Base-by-base conservation (phyloP, 2,329 filamentous ascomycete genomes). In the Aspergillus terreus region DNA sequence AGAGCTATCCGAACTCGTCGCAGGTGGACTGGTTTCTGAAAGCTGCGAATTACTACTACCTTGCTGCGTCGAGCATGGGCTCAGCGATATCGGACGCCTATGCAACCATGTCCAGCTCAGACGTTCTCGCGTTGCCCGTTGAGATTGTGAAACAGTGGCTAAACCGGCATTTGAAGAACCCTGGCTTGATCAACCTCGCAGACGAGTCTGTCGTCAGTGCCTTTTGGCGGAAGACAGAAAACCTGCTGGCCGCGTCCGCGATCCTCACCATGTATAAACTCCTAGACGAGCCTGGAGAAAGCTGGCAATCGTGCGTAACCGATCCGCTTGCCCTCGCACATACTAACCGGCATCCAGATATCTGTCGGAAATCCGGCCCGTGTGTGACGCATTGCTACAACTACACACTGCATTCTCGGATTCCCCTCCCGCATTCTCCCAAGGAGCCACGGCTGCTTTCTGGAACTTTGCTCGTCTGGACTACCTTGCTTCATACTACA, bases 391-490 rank as follows among this genome's bases (percentile, higher is more conserved):
- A 51, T 65, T 74, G 15, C 71, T 78, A 10, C 69, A 72, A 41
- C 35, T 63, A 19, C 32, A 59, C 49, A 47, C n/a, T 32, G 15
- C 50, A 12, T 50, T 64, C 49, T 12, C 40, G 4, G 40, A 42
- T 6, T 14, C 56, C 4, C 35, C 30, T 1, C 23, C 46, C 4
- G 62, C 59, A 3, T 76, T 78, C 2, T 78, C 77, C 6, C 78
- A 79, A 61, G 80, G 74, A 3, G 72, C 80, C 12, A 74, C 72
- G 58, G 81, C 82, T 2, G 81, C 79, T 0, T 85, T 85, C 60
- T 86, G 83, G 82, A 83, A 83, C 52, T 80, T 85, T 57, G 82
- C 81, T 11, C 74, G 82, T 7, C 79, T 84, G 57, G 83, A 85
- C 55, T 82, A 84, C 68, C 69, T 84, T 10, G 78, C 79, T 50